A percentile compares a stretch with the other conserved stretches of the same genome.
These are phyloP conservation scores for Cystobasidium onofrii DNA, from an alignment of 768 basidiomycete genomes.

Conservation along the genomic window DNA sequence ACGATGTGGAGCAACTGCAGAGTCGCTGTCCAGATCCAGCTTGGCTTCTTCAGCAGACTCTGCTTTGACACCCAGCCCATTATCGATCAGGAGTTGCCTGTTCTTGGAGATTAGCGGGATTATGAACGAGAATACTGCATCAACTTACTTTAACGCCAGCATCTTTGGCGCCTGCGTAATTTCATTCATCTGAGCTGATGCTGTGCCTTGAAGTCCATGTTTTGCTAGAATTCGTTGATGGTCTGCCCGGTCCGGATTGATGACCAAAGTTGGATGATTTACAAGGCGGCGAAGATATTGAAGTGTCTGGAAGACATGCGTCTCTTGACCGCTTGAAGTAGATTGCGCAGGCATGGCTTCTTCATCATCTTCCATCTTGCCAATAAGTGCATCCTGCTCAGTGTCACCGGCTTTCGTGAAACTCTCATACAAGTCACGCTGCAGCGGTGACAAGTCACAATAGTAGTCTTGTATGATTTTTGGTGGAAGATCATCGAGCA, in stretches of 20 bases:
- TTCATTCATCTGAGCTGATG: slow-evolving; percentile 53
- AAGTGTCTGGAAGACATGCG: slow-evolving; percentile 91
- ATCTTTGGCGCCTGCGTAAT: slow-evolving; percentile 90
- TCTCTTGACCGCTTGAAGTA: slow-evolving; percentile 51
- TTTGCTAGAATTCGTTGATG: slow-evolving; percentile 56
- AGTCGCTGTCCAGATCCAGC: slow-evolving; percentile 51
- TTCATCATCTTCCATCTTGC: slow-evolving; percentile 50
- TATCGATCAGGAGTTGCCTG: slow-evolving; percentile 88
- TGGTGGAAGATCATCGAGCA: slow-evolving; percentile 85
- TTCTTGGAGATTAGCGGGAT: neutral
- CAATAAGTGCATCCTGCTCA: slow-evolving; percentile 40
- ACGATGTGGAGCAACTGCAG: slow-evolving; percentile 82
- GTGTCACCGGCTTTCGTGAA: slow-evolving; percentile 53
- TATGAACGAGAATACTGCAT: neutral
- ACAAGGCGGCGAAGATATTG: slow-evolving; percentile 96
- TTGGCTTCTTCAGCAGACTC: slow-evolving; percentile 46
- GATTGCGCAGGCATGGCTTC: slow-evolving; percentile 43
- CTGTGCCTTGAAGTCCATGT: slow-evolving; percentile 44
- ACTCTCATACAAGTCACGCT: slow-evolving; percentile 89
- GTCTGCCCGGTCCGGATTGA: slow-evolving; percentile 58
- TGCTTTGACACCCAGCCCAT: slow-evolving; percentile 75
- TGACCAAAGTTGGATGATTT: slow-evolving; percentile 88
- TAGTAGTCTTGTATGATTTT: slow-evolving; percentile 99
- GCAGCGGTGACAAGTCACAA: slow-evolving; percentile 89
- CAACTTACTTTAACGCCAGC: slow-evolving; percentile 70